Conservation (phyloP, 148 eudicot species). For the Polygonum maritimum region DNA sequence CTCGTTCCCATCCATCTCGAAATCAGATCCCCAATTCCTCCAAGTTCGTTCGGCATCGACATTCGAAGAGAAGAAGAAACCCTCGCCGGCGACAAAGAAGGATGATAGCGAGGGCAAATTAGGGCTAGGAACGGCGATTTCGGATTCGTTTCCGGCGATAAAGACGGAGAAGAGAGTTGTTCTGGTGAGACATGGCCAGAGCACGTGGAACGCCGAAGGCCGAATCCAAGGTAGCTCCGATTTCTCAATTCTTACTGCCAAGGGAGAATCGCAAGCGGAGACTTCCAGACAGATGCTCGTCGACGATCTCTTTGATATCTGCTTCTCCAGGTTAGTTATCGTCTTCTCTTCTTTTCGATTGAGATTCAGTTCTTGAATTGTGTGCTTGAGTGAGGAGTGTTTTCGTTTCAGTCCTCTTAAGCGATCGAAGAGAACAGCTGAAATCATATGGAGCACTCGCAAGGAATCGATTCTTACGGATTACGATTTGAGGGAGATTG, state of each 20-base stretch:
- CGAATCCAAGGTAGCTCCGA: constrained; percentile 92
- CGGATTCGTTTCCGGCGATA: constrained; percentile 37
- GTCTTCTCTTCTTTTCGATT: not conserved
- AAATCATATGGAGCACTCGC: constrained; percentile 80
- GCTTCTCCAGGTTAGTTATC: constrained; percentile 59
- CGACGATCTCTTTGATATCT: constrained; percentile 72
- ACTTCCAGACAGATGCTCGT: constrained; percentile 77
- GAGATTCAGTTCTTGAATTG: not conserved
- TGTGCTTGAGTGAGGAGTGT: not conserved
- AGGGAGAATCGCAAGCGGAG: constrained; percentile 87
- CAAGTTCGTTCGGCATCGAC: constrained; percentile 16
- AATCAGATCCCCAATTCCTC: not conserved
- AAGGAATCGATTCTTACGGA: constrained; percentile 67
- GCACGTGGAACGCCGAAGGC: constrained; percentile 98
- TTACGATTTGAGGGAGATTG: constrained; percentile 73
- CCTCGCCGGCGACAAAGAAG: constrained; percentile 3
- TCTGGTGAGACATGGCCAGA: constrained; percentile 90
- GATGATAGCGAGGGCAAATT: constrained; percentile 5
- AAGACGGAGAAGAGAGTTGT: constrained; percentile 76
- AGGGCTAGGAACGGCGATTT: not conserved
- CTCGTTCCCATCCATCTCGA: not conserved
- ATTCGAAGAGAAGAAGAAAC: constrained; percentile 5
- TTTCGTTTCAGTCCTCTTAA: constrained; percentile 54
- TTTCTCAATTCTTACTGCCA: constrained; percentile 65
- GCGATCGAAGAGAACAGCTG: constrained; percentile 91